These are phyloP conservation scores for Craterostigma plantagineum DNA, from an alignment of 257 asterid genomes.

Conservation along the genomic window DNA sequence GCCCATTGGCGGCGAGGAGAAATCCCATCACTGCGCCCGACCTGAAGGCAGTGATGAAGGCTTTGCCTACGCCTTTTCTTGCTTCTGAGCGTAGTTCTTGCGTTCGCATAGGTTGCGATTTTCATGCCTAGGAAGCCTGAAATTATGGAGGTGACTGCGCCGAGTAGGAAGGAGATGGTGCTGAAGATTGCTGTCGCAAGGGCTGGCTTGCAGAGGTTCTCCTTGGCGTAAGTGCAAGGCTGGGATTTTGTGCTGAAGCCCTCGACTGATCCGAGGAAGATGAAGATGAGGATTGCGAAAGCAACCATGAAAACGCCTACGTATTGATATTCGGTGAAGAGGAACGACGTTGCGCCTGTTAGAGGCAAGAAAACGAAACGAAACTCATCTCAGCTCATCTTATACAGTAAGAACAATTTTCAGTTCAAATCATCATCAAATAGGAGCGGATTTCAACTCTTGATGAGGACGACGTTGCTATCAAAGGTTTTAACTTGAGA, in stretches of 20 bases:
- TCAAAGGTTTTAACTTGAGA: no score
- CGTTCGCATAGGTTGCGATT: slow-evolving; percentile 92
- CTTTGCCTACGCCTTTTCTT: slow-evolving; percentile 76
- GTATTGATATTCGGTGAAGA: slow-evolving; percentile 63
- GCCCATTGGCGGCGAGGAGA: slow-evolving; percentile 88
- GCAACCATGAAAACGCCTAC: slow-evolving; percentile 87
- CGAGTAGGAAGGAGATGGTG: slow-evolving; percentile 67
- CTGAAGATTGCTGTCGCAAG: slow-evolving; percentile 84
- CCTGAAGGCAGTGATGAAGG: slow-evolving; percentile 46
- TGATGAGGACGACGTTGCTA: no score
- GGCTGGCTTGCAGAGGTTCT: slow-evolving; percentile 46
- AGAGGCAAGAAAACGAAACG: slow-evolving; percentile 8
- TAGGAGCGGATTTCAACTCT: no score
- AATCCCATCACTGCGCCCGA: slow-evolving; percentile 99
- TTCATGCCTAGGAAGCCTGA: slow-evolving; percentile 98
- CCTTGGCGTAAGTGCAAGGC: slow-evolving; percentile 34
- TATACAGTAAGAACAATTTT: background rate
- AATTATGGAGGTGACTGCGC: slow-evolving; percentile 70
- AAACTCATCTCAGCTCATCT: background rate
- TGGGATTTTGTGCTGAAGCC: slow-evolving; percentile 56
- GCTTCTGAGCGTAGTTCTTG: slow-evolving; percentile 93
- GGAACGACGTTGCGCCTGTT: slow-evolving; percentile 83
- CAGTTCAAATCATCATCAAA: no score
- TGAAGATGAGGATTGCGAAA: slow-evolving; percentile 77
- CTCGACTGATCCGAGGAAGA: slow-evolving; percentile 87